A percentile compares a stretch with the other conserved stretches of the same genome.
phyloP scores from a whole-genome alignment of 2,329 filamentous ascomycete species.

The Pseudodiploospora longispora region DNA sequence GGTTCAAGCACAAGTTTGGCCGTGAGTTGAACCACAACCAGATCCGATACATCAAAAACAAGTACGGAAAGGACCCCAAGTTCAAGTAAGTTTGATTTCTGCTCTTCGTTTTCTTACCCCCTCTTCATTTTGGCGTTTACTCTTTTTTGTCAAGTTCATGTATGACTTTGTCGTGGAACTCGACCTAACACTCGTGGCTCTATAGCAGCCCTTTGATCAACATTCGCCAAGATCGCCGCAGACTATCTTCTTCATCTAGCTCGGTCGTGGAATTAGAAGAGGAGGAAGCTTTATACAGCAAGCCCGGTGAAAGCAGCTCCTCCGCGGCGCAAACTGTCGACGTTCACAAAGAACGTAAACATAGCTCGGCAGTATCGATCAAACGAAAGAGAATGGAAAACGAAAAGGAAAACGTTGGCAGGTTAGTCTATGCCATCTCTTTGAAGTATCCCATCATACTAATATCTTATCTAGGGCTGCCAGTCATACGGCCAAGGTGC shows the following conservation, averaged over 20 bases:
- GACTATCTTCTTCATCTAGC: no score
- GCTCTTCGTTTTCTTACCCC: background rate
- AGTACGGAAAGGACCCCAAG: constrained; percentile 31
- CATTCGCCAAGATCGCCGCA: constrained; percentile 1
- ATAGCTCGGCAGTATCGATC: no score
- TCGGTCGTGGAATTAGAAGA: no score
- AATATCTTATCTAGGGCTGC: background rate
- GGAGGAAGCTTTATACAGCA: no score
- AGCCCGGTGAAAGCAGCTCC: no score
- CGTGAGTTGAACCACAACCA: constrained; percentile 25
- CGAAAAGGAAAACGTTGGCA: background rate
- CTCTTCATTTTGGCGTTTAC: background rate
- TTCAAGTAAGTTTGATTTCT: constrained; percentile 24
- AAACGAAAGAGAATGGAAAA: constrained; percentile 6
- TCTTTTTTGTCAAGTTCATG: background rate
- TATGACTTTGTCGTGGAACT: no score
- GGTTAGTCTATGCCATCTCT: background rate
- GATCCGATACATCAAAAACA: constrained; percentile 31
- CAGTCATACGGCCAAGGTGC: constrained; percentile 1
- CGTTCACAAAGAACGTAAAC: no score
- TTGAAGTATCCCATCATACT: background rate
- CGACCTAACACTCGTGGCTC: no score
- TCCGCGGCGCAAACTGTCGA: no score
- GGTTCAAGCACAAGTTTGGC: constrained; percentile 21
- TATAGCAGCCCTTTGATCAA: constrained; percentile 11